Percentiles rank a stretch among this genome's conserved stretches.
Evolutionary conservation across 495 filamentous ascomycete genomes (phyloP).

Genomic region (Lophiostoma macrostomum): DNA sequence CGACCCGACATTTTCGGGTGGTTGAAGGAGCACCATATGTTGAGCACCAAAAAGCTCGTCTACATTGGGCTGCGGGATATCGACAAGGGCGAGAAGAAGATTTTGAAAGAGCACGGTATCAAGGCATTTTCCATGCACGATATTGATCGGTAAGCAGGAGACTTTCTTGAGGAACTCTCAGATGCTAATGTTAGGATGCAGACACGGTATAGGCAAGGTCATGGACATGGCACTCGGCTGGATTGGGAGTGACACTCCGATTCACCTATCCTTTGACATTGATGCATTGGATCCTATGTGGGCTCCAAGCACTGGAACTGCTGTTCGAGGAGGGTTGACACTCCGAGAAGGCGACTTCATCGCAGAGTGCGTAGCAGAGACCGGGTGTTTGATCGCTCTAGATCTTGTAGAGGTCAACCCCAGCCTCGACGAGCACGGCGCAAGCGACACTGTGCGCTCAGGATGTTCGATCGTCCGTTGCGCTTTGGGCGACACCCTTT

Average conservation of each 20-base stretch:
- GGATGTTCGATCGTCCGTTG: constrained; percentile 90
- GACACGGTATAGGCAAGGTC: constrained; percentile 88
- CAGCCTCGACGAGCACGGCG: constrained; percentile 70
- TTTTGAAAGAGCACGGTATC: constrained; percentile 82
- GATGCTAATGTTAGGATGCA: constrained; percentile 37
- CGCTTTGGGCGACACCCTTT: constrained; percentile 82
- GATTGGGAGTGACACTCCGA: constrained; percentile 89
- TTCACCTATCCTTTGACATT: constrained; percentile 96
- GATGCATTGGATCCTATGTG: constrained; percentile 94
- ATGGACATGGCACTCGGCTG: constrained; percentile 97
- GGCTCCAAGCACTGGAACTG: constrained; percentile 94
- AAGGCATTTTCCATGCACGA: constrained; percentile 99
- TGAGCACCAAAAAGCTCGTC: constrained; percentile 82
- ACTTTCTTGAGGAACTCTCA: background rate
- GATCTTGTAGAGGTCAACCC: constrained; percentile 98
- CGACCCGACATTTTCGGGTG: constrained; percentile 78
- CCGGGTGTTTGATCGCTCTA: constrained; percentile 84
- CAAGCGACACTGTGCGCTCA: constrained; percentile 81
- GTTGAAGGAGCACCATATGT: constrained; percentile 62
- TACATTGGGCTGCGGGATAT: constrained; percentile 97
- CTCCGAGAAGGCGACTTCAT: constrained; percentile 97
- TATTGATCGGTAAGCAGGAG: constrained; percentile 68
- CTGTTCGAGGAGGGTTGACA: constrained; percentile 92
- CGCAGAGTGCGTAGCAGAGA: constrained; percentile 92
- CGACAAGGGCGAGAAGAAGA: constrained; percentile 83